phyloP scores from a whole-genome alignment of 257 asterid species.

The Ilex aquifolium region DNA sequence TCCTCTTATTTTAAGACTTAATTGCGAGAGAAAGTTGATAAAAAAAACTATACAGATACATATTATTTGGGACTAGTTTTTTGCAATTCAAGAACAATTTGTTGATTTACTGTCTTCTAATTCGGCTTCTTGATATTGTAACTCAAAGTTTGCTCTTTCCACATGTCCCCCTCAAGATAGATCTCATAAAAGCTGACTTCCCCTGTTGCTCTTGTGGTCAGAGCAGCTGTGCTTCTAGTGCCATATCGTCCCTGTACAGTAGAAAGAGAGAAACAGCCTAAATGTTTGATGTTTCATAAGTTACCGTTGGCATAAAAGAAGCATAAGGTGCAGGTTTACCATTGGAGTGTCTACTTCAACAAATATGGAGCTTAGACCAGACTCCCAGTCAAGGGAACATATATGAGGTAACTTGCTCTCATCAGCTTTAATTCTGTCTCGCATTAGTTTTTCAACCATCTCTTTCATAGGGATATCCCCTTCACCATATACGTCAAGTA shows the following conservation, averaged over 20 bases:
- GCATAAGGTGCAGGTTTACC: conserved; percentile 24
- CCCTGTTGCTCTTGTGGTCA: conserved; percentile 43
- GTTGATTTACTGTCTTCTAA: neutral
- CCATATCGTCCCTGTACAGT: conserved; percentile 27
- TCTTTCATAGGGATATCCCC: conserved; percentile 34
- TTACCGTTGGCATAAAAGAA: neutral
- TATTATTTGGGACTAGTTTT: too few species aligned
- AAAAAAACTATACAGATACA: too few species aligned
- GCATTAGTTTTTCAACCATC: conserved; percentile 52
- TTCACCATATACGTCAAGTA: conserved; percentile 17
- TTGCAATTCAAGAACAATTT: too few species aligned
- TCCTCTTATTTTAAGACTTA: too few species aligned
- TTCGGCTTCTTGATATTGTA: conserved; percentile 29
- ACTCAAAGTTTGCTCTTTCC: conserved; percentile 48
- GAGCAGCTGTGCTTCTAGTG: conserved; percentile 48
- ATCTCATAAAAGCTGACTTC: conserved; percentile 54
- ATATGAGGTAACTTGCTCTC: conserved; percentile 41
- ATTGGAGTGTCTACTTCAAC: conserved; percentile 60
- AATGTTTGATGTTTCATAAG: neutral
- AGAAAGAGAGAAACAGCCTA: neutral
- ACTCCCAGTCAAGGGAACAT: conserved; percentile 60
- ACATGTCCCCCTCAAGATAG: conserved; percentile 36
- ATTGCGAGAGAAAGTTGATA: too few species aligned
- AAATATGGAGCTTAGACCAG: conserved; percentile 57
- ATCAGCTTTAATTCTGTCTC: conserved; percentile 47